A percentile compares a stretch with the other conserved stretches of the same genome.
These are phyloP conservation scores for Triangularia setosa DNA, from an alignment of 2,329 filamentous ascomycete species.

Conservation along the genomic window DNA sequence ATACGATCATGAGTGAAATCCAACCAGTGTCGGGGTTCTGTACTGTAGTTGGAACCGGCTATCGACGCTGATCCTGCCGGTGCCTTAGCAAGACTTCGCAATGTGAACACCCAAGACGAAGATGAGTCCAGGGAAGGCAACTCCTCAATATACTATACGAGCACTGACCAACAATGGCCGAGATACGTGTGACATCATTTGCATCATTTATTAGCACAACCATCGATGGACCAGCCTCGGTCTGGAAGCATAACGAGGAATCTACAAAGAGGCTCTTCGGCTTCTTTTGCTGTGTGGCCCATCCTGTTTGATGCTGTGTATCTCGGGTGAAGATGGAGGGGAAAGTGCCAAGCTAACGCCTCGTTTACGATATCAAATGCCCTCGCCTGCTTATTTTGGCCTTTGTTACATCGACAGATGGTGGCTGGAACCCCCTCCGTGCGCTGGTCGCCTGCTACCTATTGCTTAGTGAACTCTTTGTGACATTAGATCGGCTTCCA, in stretches of 20 bases:
- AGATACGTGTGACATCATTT: neutral
- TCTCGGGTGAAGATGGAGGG: too few species aligned
- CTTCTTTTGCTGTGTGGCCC: neutral
- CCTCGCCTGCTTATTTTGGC: neutral
- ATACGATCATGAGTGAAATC: neutral
- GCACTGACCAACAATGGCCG: neutral
- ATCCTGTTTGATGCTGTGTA: neutral
- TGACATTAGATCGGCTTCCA: neutral
- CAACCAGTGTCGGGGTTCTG: too few species aligned
- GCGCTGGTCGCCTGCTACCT: neutral
- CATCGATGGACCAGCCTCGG: neutral
- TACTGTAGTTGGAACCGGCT: too few species aligned
- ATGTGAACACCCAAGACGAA: too few species aligned
- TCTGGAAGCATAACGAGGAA: neutral
- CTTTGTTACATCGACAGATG: neutral
- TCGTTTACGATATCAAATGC: neutral
- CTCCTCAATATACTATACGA: neutral
- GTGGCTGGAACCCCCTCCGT: neutral
- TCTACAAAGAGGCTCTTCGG: neutral
- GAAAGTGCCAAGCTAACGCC: neutral
- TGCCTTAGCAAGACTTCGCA: too few species aligned
- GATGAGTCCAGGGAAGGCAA: too few species aligned
- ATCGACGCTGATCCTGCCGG: too few species aligned
- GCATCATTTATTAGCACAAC: neutral
- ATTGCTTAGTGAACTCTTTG: neutral